Evolutionary conservation across 345 rosid genomes (phyloP).

Genomic region (Eucalyptus coolabah): DNA sequence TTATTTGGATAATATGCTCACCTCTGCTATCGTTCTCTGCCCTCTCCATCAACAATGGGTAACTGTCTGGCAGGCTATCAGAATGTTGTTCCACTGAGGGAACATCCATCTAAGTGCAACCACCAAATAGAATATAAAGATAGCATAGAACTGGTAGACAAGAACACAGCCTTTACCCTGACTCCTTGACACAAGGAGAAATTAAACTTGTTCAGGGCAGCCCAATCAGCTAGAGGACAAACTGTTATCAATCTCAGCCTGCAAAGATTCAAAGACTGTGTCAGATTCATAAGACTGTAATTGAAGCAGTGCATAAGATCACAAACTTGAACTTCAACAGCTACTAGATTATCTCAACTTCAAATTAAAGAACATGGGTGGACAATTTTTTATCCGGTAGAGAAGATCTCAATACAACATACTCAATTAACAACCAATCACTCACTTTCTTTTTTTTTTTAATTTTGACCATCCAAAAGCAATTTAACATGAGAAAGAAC

Average conservation of each 20-base stretch:
- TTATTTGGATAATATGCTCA: conserved; percentile 63
- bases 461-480: background rate
- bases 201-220: background rate
- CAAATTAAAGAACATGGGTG: background rate
- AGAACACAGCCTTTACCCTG: background rate
- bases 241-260: background rate
- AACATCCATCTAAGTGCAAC: conserved; percentile 72
- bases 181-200: background rate
- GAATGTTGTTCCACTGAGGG: conserved; percentile 36
- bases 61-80: conserved; percentile 25
- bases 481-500: background rate
- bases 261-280: background rate
- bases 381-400: background rate
- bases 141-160: conserved; percentile 29
- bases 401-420: background rate
- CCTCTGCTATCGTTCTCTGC: conserved; percentile 19
- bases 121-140: conserved; percentile 4
- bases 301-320: background rate
- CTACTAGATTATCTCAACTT: background rate
- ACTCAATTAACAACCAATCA: background rate
- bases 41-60: conserved; percentile 69
- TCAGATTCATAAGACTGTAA: background rate
- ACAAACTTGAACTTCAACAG: background rate
- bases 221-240: background rate
- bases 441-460: background rate